These are phyloP conservation scores for Eucalyptus curtisii DNA, from an alignment of 345 rosid species.

Conservation along the genomic window DNA sequence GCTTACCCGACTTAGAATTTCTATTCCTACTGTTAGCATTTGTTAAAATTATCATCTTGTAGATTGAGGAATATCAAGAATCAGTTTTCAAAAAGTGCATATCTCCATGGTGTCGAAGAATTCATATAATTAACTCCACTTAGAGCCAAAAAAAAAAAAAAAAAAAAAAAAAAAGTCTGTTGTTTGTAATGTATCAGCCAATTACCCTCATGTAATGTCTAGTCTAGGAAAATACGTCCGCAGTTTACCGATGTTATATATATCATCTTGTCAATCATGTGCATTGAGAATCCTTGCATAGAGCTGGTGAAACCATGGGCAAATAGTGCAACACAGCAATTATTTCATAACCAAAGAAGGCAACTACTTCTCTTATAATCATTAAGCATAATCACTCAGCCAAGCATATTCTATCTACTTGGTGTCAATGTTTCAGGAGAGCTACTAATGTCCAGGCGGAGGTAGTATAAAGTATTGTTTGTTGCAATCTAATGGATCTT, in stretches of 20 bases:
- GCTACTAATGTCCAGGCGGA: neutral
- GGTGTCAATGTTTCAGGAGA: neutral
- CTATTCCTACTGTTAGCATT: neutral
- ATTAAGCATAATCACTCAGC: neutral
- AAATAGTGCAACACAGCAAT: neutral
- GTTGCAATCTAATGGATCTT: neutral
- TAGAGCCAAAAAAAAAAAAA: neutral
- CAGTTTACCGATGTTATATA: neutral
- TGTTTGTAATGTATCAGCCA: neutral
- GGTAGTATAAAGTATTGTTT: neutral
- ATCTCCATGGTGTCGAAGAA: neutral
- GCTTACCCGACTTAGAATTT: neutral
- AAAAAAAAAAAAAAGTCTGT: neutral
- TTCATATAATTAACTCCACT: neutral
- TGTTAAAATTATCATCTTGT: neutral
- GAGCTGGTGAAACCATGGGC: neutral
- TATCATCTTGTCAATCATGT: neutral
- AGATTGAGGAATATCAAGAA: neutral
- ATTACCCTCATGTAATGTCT: neutral
- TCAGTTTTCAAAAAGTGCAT: neutral
- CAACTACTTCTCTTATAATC: neutral
- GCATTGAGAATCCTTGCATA: neutral
- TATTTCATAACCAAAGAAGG: neutral
- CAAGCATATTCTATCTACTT: neutral
- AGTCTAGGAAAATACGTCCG: neutral